Percentiles rank a stretch among this genome's conserved stretches.
Evolutionary conservation across 139 green algal species (phyloP).

Genomic region (Chlamydomonas eustigma): DNA sequence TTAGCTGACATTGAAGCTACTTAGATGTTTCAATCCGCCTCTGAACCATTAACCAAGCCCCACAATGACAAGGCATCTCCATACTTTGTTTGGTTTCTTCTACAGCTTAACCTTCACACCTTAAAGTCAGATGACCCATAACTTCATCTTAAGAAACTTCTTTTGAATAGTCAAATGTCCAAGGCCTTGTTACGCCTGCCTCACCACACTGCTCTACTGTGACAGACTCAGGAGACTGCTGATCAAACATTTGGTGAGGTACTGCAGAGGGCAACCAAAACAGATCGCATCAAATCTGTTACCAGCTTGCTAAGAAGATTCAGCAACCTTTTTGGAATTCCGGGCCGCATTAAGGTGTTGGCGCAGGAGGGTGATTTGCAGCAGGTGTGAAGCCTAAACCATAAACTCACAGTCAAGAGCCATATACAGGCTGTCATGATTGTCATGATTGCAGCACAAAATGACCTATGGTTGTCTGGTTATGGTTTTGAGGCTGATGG

Average conservation of each 20-base stretch:
- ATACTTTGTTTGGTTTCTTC: too few species aligned
- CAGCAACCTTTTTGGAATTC: constrained; percentile 61
- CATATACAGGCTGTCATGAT: not conserved
- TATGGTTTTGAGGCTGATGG: not conserved
- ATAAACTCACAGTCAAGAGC: not conserved
- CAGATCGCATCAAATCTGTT: constrained; percentile 56
- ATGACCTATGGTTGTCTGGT: not conserved
- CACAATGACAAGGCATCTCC: too few species aligned
- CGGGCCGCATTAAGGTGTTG: constrained; percentile 34
- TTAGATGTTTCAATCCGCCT: too few species aligned
- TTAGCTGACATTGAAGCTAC: too few species aligned
- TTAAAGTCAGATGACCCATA: too few species aligned
- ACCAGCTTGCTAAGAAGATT: constrained; percentile 57
- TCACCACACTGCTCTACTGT: not conserved
- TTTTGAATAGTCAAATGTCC: too few species aligned
- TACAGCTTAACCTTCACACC: too few species aligned
- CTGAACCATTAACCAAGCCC: too few species aligned
- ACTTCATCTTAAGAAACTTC: too few species aligned
- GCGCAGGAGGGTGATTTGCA: constrained; percentile 11
- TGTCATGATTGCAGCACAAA: not conserved
- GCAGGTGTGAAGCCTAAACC: not conserved
- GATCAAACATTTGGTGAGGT: constrained; percentile 43
- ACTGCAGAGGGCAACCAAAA: constrained; percentile 48
- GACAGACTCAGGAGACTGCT: constrained; percentile 41
- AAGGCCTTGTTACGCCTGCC: too few species aligned